phyloP scores from a whole-genome alignment of 2,329 filamentous ascomycete species.

The Cryoendolithus antarcticus region DNA sequence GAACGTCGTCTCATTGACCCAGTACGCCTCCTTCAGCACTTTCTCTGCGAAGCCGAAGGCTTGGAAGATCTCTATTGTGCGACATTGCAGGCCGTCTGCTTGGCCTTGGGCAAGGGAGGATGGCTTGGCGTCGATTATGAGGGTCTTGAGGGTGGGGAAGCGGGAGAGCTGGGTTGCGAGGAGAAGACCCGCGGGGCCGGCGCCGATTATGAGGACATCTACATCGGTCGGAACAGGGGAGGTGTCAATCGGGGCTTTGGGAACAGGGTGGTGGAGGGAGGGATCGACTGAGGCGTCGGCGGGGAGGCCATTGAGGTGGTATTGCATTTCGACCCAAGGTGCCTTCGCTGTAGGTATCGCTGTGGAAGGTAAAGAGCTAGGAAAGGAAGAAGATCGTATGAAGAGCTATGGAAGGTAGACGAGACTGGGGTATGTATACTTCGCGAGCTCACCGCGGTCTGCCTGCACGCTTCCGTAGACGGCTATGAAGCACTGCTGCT shows the following conservation, averaged over 20 bases:
- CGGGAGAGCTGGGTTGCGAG: slow-evolving; percentile 39
- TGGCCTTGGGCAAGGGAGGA: slow-evolving; percentile 25
- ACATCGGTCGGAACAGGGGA: slow-evolving; percentile 23
- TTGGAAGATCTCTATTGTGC: slow-evolving; percentile 62
- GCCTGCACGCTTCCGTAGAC: too few species aligned
- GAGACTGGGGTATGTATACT: too few species aligned
- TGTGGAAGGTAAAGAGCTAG: too few species aligned
- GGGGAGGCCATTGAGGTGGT: slow-evolving; percentile 22
- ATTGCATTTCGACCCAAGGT: slow-evolving; percentile 15
- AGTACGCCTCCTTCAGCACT: slow-evolving; percentile 54
- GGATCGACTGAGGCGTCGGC: slow-evolving; percentile 20
- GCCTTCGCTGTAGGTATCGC: too few species aligned
- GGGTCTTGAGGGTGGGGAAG: slow-evolving; percentile 34
- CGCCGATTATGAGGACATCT: slow-evolving; percentile 39
- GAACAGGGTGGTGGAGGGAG: slow-evolving; percentile 17
- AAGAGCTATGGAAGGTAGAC: too few species aligned
- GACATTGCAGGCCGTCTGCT: slow-evolving; percentile 48
- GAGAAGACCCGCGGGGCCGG: slow-evolving; percentile 37
- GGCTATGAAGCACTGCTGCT: too few species aligned
- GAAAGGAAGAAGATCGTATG: too few species aligned
- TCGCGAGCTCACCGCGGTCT: too few species aligned
- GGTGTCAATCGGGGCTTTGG: slow-evolving; percentile 19
- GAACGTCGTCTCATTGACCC: slow-evolving; percentile 52
- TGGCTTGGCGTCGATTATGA: slow-evolving; percentile 31
- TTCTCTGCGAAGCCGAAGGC: slow-evolving; percentile 55